A percentile compares a stretch with the other conserved stretches of the same genome.
Conservation (phyloP, 1,139 yeast species). For the Suhomyces atakaporum region DNA sequence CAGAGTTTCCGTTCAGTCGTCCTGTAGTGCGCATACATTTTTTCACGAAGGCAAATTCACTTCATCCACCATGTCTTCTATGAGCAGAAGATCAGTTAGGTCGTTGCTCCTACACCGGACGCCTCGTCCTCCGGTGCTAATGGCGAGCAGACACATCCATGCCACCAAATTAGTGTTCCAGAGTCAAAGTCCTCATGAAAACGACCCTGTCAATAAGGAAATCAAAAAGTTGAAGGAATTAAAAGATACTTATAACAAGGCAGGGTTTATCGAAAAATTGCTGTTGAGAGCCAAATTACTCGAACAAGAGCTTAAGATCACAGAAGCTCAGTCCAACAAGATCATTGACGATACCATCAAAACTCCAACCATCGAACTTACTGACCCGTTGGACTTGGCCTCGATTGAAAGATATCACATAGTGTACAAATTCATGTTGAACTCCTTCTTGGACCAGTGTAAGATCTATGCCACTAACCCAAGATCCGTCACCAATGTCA, state of each 20-base stretch:
- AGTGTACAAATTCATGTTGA: slow-evolving; percentile 28
- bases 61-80: slow-evolving; percentile 5
- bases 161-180: slow-evolving; percentile 2
- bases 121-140: slow-evolving; percentile 3
- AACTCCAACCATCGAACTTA: slow-evolving; percentile 25
- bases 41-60: slow-evolving; percentile 18
- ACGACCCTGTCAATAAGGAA: slow-evolving; percentile 22
- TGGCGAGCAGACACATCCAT: slow-evolving; percentile 5
- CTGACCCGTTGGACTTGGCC: slow-evolving; percentile 24
- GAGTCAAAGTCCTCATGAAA: slow-evolving; percentile 6
- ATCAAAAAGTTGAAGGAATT: slow-evolving; percentile 22
- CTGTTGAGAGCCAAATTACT: slow-evolving; percentile 26
- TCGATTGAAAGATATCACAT: slow-evolving; percentile 21
- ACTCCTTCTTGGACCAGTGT: slow-evolving; percentile 31
- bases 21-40: slow-evolving; percentile 5
- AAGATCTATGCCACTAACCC: slow-evolving; percentile 15
- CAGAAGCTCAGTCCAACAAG: slow-evolving; percentile 26
- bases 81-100: slow-evolving; percentile 11
- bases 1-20: no score
- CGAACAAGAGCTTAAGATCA: slow-evolving; percentile 29
- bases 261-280: slow-evolving; percentile 31
- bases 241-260: slow-evolving; percentile 25
- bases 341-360: slow-evolving; percentile 19
- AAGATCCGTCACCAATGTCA: slow-evolving; percentile 13
- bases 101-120: slow-evolving; percentile 8